Base-by-base conservation (phyloP, 139 green algal genomes). In the Tetraselmis chui region DNA sequence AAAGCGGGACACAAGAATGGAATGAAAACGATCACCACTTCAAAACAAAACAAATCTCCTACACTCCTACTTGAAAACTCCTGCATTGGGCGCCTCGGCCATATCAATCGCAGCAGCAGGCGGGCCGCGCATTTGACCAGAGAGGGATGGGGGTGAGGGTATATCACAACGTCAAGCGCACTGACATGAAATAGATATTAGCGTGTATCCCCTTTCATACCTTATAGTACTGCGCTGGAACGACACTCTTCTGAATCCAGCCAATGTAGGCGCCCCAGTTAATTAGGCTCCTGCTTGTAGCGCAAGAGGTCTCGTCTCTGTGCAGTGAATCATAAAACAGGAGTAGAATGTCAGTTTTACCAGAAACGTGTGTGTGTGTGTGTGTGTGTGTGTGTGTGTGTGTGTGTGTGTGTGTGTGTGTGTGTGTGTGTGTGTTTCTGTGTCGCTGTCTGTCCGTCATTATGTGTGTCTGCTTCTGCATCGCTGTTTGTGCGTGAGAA, bases 201-300 rank as follows among this genome's bases (percentile, higher is more conserved):
- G 5, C 23, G 22, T 84, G 24, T 84, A 77, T 5, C 76, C 77
- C 28, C 24, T 77, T 26, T 11, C 81, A 30, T 25, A 85, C 89
- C 89, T 95, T 95, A 83, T 95, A 94, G 85, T 97, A 97, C 85
- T 97, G 94, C 0, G 94, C 94, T 82, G 97, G 94, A 5, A 98
- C 86, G 1, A 97, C 78, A 45, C 92, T 87, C 30, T 88, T 79
- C 2, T 92, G 85, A 23, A 97, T 86, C 79, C 82, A 94, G 1
- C 88, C 83, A 29, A 89, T 82, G 87, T 97, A 97, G 11, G 90
- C 94, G 1, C 93, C 94, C 27, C 67, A 59, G 0, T 77, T 85
- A 29, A 96, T 32, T 11, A 94, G 28, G n/a, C 77, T 23, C 80
- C 90, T 83, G 82, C 90, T 87, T 28, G 79, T 5, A 29, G n/a